Base-by-base conservation (phyloP, 1,284 basidiomycete species). In the Inonotus obliquus region DNA sequence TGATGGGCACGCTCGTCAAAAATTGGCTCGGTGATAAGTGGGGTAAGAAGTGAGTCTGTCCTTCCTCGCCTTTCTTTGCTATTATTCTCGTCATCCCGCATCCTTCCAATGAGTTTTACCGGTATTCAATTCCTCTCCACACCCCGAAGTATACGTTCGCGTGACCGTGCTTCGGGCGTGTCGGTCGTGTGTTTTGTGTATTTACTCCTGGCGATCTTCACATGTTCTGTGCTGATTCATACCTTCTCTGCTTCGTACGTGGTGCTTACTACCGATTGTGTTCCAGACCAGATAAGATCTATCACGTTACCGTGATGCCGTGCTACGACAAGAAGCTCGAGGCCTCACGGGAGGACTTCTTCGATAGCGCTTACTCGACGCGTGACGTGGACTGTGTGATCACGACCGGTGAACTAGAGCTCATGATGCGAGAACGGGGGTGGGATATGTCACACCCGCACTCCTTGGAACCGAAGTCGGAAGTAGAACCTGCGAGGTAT, bases 261-360 rank as follows among this genome's bases (percentile, higher is more conserved):
- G 54, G 58, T 19, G 32, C 55, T 3, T 29, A 21, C n/a, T 41
- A 17, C 13, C 17, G 9, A 32, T 32, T 63, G 37, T 32, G 19
- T 59, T 59, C 7, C 68, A 94, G 90, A 35, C 89, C 92, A 1
- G 79, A 90, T 68, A 79, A 92, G 68, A 83, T 98, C 58, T 99
- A 98, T 73, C 97, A 99, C 69, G 92, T 98, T 64, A 85, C 94
- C 0, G 94, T 98, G 45, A 99, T 99, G 96, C 96, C 96, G 0
- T 99, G 97, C 76, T 99, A 98, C 74, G 97, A 99, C 81, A 99
- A 99, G 77, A 99, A 99, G 73, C 87, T 99, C 27, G 97, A 99
- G 76, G 96, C 97, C 0, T 96, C 93, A 14, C 83, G 97, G 27
- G 82, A 87, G 53, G 94, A 97, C 71, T 98, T 97, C 72, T 92